These are phyloP conservation scores for Fusarium aywerte DNA, from an alignment of 2,329 filamentous ascomycete genomes.

Conservation along the genomic window DNA sequence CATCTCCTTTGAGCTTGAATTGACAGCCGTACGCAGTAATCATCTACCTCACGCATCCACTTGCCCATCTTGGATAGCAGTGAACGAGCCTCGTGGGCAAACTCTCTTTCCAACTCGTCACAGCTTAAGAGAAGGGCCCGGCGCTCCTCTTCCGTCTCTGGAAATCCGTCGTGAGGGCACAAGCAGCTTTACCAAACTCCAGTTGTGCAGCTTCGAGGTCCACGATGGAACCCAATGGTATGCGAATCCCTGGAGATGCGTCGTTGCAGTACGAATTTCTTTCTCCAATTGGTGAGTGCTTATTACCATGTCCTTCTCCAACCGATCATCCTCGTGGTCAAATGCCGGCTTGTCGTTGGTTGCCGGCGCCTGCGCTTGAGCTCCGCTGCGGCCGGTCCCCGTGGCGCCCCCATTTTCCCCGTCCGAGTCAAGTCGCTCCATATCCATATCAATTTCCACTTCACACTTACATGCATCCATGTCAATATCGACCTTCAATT, in stretches of 20 bases:
- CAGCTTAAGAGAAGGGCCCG: conserved; percentile 24
- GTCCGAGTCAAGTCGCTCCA: conserved; percentile 41
- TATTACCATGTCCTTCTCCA: conserved; percentile 47
- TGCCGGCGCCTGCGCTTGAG: conserved; percentile 44
- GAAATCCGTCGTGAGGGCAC: conserved; percentile 23
- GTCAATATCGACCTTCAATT: conserved; percentile 31
- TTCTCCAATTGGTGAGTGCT: conserved; percentile 65
- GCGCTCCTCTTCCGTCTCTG: conserved; percentile 30
- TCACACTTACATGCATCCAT: conserved; percentile 23
- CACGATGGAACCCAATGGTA: conserved; percentile 55
- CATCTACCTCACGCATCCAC: conserved; percentile 40
- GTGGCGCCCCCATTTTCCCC: conserved; percentile 42
- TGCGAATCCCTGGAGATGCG: conserved; percentile 60
- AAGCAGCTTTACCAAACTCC: conserved; percentile 30
- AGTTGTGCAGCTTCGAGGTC: conserved; percentile 32
- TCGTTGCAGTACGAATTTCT: conserved; percentile 59
- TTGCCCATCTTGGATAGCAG: conserved; percentile 45
- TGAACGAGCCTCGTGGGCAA: conserved; percentile 21
- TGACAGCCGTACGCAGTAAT: conserved; percentile 9
- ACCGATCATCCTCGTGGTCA: conserved; percentile 62
- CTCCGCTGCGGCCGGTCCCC: conserved; percentile 43
- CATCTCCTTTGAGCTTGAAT: conserved; percentile 28
- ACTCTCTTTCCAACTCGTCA: conserved; percentile 20
- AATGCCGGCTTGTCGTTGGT: conserved; percentile 59
- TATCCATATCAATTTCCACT: conserved; percentile 19